Evolutionary conservation across 768 basidiomycete genomes (phyloP), one percentile per base, ranked within the genome.

Genomic region (Calocera viscosa): DNA sequence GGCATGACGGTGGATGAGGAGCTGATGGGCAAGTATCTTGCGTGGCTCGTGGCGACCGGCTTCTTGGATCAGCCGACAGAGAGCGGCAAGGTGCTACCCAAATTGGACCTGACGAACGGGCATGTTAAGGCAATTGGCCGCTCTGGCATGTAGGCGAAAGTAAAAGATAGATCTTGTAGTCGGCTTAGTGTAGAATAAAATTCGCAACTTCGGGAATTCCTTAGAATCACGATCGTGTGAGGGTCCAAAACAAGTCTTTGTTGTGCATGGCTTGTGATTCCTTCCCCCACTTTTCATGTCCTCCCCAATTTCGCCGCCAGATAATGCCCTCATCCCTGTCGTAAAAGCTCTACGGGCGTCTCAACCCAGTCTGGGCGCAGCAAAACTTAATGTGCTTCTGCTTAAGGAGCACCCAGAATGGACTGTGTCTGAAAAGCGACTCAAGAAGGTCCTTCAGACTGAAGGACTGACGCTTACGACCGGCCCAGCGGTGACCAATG

Each of bases 21-120:
- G 24, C 76, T 94, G 64, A 84, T 96, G 81, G 94, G 93, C 0
- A 78, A 84, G 71, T 99, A 99, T 75, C 77, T 99, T 19, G 85
- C 93, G 7, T 99, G 96, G 96, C 81, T 98, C 22, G 82, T 97
- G 41, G 83, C 83, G 1, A 92, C 89, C 2, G 89, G 79, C 3
- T 98, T 97, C 80, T 78, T 99, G 64, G 83, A 85, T 5, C 71
- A 79, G 5, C 86, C 90, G 0, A 68, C 67, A 19, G 65, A 65
- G 3, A 68, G 67, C 14, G 26, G 35, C 11, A 28, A 67, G 64
- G n/a, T 64, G 12, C 40, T 71, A 60, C 66, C 64, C 32, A 28
- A 53, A 5, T 32, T 66, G 26, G 30, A 60, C 30, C 30, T 60
- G 53, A 16, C 53, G 7, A 60, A 60, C 22, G 53, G 53, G 30